These are phyloP conservation scores for Eucalyptus globulus DNA, from an alignment of 345 rosid genomes.

Conservation along the genomic window DNA sequence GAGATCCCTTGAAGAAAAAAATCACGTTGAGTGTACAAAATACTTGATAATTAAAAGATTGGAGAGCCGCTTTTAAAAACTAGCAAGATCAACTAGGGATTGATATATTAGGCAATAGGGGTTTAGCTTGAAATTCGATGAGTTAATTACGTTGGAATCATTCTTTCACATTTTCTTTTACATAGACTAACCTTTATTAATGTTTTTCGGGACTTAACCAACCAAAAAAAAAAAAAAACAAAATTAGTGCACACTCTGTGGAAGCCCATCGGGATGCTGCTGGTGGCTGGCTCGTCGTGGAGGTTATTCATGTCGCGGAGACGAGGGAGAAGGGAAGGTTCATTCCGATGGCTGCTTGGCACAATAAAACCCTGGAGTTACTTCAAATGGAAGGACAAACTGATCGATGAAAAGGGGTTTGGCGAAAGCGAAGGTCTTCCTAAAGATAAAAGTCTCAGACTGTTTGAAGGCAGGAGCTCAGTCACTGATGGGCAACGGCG, in stretches of 20 bases:
- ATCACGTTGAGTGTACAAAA: neutral
- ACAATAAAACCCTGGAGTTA: neutral
- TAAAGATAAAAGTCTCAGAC: neutral
- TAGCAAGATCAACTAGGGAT: neutral
- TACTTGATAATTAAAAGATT: neutral
- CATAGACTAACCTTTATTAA: neutral
- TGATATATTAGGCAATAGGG: neutral
- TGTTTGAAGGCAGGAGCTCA: neutral
- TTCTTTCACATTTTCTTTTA: neutral
- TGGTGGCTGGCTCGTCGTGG: conserved; percentile 1
- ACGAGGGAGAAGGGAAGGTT: neutral
- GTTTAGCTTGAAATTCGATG: neutral
- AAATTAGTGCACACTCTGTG: conserved; percentile 14
- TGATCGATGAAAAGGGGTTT: neutral
- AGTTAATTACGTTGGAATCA: neutral
- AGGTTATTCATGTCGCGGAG: neutral
- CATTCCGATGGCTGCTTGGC: neutral
- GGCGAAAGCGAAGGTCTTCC: neutral
- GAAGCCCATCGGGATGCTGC: conserved; percentile 6
- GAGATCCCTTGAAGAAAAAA: neutral
- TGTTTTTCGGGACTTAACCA: neutral
- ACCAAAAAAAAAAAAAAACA: fast-evolving
- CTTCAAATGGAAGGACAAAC: neutral
- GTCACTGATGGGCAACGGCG: neutral
- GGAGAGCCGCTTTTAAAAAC: neutral